Percentiles rank a stretch among this genome's conserved stretches.
Evolutionary conservation across 208 protist species (phyloP).

Genomic region (Leishmania martiniquensis): DNA sequence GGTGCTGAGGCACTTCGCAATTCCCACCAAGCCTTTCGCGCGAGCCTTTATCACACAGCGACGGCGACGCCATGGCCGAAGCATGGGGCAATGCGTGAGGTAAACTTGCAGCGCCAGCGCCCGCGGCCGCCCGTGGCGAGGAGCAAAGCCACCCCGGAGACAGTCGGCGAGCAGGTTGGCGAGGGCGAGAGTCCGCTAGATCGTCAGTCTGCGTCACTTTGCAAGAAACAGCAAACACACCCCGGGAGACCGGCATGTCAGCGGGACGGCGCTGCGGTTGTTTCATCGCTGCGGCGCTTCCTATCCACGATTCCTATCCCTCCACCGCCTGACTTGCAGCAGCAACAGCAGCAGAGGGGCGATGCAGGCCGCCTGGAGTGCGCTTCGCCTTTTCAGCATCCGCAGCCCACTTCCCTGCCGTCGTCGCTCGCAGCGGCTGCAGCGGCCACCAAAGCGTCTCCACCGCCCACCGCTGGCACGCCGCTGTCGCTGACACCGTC

Average conservation of each 20-base stretch:
- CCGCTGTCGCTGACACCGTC: not conserved
- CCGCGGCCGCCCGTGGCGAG: not conserved
- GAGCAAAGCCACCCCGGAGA: not conserved
- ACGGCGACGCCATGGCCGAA: not conserved
- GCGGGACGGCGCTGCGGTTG: conserved; percentile 10
- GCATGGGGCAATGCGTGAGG: conserved; percentile 1
- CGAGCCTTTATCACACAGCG: conserved; percentile 5
- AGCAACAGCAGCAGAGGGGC: not conserved
- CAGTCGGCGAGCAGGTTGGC: not conserved
- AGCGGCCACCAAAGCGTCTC: not conserved
- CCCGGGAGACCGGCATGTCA: not conserved
- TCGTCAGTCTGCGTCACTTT: not conserved
- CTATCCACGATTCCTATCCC: not conserved
- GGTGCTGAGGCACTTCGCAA: not conserved
- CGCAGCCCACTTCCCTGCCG: conserved; percentile 1
- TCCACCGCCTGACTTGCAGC: not conserved
- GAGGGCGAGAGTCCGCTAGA: not conserved
- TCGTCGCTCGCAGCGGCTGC: not conserved
- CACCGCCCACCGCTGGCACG: not conserved
- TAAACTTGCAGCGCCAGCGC: not conserved
- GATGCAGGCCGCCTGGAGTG: not conserved
- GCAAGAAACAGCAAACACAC: not conserved
- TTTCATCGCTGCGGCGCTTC: conserved; percentile 11
- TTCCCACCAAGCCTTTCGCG: not conserved
- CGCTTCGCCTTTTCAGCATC: not conserved